Evolutionary conservation across 306 rosid species (phyloP).

Genomic region (Cicer pinnatifidum): DNA sequence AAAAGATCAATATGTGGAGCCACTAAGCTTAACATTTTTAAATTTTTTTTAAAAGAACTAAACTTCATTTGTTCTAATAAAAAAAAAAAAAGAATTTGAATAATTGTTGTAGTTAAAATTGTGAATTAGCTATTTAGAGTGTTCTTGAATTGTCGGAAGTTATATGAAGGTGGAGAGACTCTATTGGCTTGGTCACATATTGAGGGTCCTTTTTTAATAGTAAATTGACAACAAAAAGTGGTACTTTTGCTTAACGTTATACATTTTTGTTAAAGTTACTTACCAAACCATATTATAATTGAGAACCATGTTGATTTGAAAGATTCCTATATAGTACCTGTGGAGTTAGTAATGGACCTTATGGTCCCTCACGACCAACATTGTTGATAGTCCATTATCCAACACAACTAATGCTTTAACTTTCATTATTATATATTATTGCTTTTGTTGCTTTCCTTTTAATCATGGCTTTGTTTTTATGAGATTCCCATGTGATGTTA

Average conservation of each 20-base stretch:
- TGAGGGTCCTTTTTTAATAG: neutral
- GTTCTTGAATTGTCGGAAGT: constrained; percentile 34
- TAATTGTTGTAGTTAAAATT: neutral
- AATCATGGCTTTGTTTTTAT: constrained; percentile 28
- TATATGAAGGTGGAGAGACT: constrained; percentile 22
- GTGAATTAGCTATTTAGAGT: constrained; percentile 27
- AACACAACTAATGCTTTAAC: constrained; percentile 35
- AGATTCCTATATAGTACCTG: neutral
- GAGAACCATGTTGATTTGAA: constrained; percentile 12
- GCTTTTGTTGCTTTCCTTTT: constrained; percentile 49
- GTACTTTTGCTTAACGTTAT: constrained; percentile 36
- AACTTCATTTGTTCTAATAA: no score
- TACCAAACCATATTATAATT: constrained; percentile 36
- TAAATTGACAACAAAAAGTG: constrained; percentile 13
- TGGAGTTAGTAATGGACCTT: neutral
- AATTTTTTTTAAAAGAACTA: no score
- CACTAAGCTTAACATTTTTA: neutral
- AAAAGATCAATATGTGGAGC: constrained; percentile 2
- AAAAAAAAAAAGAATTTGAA: no score
- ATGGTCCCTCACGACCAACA: constrained; percentile 38
- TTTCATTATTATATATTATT: constrained; percentile 28
- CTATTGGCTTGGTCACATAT: constrained; percentile 41
- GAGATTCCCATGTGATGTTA: constrained; percentile 49
- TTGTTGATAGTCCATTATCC: neutral
- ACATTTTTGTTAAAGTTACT: neutral